These are phyloP conservation scores for Suillus discolor DNA, from an alignment of 768 basidiomycete species.

Conservation along the genomic window DNA sequence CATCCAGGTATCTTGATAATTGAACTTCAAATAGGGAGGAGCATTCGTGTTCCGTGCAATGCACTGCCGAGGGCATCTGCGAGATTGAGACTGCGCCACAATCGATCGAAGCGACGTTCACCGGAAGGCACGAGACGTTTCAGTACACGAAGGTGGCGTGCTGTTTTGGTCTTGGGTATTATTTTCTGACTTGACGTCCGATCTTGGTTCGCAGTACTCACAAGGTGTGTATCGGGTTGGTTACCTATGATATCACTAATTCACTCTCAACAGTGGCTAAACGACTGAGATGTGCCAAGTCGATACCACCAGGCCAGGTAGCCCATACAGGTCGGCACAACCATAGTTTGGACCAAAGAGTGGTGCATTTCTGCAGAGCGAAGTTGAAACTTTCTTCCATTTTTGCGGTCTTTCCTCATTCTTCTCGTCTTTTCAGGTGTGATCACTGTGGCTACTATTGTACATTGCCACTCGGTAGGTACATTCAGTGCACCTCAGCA, in stretches of 20 bases:
- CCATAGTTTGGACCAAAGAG: constrained; percentile 46
- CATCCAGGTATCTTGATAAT: constrained; percentile 9
- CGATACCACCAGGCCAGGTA: constrained; percentile 44
- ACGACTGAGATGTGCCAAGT: constrained; percentile 50
- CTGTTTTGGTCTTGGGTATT: neutral
- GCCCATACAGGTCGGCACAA: constrained; percentile 50
- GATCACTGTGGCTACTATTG: constrained; percentile 61
- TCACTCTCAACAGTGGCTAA: constrained; percentile 40
- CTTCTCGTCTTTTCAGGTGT: constrained; percentile 38
- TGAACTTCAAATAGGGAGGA: constrained; percentile 42
- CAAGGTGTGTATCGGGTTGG: constrained; percentile 41
- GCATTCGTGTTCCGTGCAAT: constrained; percentile 48
- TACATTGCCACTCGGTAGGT: constrained; percentile 53
- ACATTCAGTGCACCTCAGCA: neutral
- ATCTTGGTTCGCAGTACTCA: constrained; percentile 42
- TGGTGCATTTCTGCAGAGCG: constrained; percentile 58
- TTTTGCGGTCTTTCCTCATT: neutral
- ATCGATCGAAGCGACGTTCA: constrained; percentile 63
- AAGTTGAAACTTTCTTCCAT: constrained; percentile 29
- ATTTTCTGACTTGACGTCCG: neutral
- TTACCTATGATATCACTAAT: neutral
- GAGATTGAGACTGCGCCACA: constrained; percentile 61
- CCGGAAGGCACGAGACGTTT: constrained; percentile 60
- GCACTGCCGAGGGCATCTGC: constrained; percentile 52
- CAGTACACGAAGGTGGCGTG: constrained; percentile 60